Evolutionary conservation across 2,329 filamentous ascomycete species (phyloP).

Genomic region (Colletotrichum falcatum): DNA sequence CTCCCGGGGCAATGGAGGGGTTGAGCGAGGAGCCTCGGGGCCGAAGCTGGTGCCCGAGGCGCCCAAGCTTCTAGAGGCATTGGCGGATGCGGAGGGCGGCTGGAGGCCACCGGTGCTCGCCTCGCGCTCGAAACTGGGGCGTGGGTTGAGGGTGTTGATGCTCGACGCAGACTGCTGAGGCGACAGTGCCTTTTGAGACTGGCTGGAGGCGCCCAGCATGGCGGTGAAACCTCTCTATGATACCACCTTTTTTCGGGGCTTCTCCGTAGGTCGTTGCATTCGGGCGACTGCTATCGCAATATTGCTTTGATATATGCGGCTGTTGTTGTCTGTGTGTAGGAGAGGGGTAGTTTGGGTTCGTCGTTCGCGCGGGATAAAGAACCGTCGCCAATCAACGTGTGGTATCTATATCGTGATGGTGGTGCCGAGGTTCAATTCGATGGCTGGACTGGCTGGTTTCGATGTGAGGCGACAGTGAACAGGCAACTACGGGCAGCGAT

Average conservation of each 20-base stretch:
- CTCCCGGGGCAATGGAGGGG: slow-evolving; percentile 79
- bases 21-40: slow-evolving; percentile 78
- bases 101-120: slow-evolving; percentile 58
- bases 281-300: slow-evolving; percentile 36
- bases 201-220: slow-evolving; percentile 67
- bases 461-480: neutral
- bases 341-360: slow-evolving; percentile 10
- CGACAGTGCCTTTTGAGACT: slow-evolving; percentile 65
- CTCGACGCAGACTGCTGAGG: slow-evolving; percentile 53
- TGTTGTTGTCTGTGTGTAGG: slow-evolving; percentile 8
- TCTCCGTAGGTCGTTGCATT: slow-evolving; percentile 40
- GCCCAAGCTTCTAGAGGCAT: slow-evolving; percentile 58
- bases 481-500: neutral
- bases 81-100: slow-evolving; percentile 50
- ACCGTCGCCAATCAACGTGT: slow-evolving; percentile 18
- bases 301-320: neutral
- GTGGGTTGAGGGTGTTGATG: slow-evolving; percentile 50
- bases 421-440: slow-evolving; percentile 14
- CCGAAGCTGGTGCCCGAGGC: slow-evolving; percentile 71
- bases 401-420: slow-evolving; percentile 19
- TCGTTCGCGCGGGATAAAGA: slow-evolving; percentile 15
- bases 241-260: slow-evolving; percentile 39
- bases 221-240: slow-evolving; percentile 46
- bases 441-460: neutral
- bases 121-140: slow-evolving; percentile 68